Evolutionary conservation across 306 rosid genomes (phyloP).

Genomic region (Canavalia ensiformis): DNA sequence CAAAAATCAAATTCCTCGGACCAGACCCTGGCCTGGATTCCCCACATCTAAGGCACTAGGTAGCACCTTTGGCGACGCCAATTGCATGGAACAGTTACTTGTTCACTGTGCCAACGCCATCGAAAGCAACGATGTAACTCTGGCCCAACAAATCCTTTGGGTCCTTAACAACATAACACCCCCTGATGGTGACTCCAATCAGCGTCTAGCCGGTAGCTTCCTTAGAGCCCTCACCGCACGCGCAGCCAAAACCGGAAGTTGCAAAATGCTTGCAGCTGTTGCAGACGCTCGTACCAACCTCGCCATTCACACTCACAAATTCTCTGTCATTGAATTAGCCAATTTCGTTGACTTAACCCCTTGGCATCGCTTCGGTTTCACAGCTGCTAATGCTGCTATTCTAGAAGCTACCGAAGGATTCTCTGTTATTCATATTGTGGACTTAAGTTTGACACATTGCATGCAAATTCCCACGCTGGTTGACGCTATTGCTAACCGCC

Average conservation of each 20-base stretch:
- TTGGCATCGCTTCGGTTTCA: constrained; percentile 91
- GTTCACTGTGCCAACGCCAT: constrained; percentile 95
- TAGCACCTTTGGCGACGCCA: constrained; percentile 72
- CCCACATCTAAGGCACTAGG: constrained; percentile 67
- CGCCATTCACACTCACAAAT: constrained; percentile 59
- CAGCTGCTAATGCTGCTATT: constrained; percentile 81
- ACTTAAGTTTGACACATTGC: constrained; percentile 84
- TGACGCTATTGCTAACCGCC: constrained; percentile 82
- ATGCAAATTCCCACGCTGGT: constrained; percentile 96
- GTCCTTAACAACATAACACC: constrained; percentile 90
- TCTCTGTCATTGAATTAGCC: constrained; percentile 88
- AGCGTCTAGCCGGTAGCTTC: constrained; percentile 81
- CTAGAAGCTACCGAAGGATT: constrained; percentile 81
- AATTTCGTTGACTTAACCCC: constrained; percentile 90
- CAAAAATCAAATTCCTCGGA: constrained; percentile 63
- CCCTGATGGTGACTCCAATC: constrained; percentile 89
- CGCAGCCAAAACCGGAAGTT: constrained; percentile 69
- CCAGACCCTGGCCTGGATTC: constrained; percentile 80
- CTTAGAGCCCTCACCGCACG: constrained; percentile 81
- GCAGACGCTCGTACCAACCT: constrained; percentile 36
- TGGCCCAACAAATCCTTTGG: constrained; percentile 95
- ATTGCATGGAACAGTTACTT: constrained; percentile 90
- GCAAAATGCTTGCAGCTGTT: constrained; percentile 63
- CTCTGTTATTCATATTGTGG: constrained; percentile 79
- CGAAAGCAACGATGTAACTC: constrained; percentile 79